phyloP scores from a whole-genome alignment of 208 protist species.

The Leishmania aethiopica region DNA sequence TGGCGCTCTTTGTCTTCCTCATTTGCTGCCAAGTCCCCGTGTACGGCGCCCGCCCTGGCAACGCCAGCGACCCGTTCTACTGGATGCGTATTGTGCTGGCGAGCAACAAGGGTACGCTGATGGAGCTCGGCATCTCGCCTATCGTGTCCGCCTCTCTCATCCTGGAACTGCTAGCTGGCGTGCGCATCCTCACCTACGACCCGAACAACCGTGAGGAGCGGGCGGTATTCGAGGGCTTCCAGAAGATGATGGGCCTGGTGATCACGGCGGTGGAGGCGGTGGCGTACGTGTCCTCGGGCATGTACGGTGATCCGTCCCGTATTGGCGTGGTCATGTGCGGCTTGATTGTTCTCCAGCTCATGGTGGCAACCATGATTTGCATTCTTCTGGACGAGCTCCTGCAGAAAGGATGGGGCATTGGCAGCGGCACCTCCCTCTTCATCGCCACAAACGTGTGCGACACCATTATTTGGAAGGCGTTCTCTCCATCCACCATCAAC shows the following conservation, averaged over 20 bases:
- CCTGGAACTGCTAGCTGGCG: conserved; percentile 97
- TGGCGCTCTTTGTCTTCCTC: conserved; percentile 99
- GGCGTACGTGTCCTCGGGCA: conserved; percentile 98
- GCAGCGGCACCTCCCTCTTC: conserved; percentile 99
- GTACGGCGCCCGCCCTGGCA: conserved; percentile 96
- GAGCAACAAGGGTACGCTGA: conserved; percentile 99
- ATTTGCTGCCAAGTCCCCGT: conserved; percentile 99
- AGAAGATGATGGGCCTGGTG: conserved; percentile 98
- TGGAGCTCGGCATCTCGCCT: conserved; percentile 98
- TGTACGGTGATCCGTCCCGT: conserved; percentile 98
- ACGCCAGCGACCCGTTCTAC: conserved; percentile 98
- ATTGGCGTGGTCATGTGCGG: conserved; percentile 95
- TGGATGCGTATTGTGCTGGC: conserved; percentile 99
- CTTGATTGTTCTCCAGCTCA: conserved; percentile 99
- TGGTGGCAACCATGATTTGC: conserved; percentile 98
- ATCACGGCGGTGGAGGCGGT: conserved; percentile 98
- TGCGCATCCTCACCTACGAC: conserved; percentile 97
- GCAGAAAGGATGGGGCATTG: conserved; percentile 99
- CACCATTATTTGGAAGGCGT: conserved; percentile 99
- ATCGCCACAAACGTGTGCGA: conserved; percentile 99
- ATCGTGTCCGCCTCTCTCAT: conserved; percentile 98
- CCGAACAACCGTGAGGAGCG: conserved; percentile 95
- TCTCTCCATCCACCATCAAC: conserved; percentile 99
- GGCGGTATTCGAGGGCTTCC: conserved; percentile 96
- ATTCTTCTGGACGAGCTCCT: conserved; percentile 99